These are phyloP conservation scores for Penicillium arizonense DNA, from an alignment of 495 filamentous ascomycete genomes.

Conservation along the genomic window DNA sequence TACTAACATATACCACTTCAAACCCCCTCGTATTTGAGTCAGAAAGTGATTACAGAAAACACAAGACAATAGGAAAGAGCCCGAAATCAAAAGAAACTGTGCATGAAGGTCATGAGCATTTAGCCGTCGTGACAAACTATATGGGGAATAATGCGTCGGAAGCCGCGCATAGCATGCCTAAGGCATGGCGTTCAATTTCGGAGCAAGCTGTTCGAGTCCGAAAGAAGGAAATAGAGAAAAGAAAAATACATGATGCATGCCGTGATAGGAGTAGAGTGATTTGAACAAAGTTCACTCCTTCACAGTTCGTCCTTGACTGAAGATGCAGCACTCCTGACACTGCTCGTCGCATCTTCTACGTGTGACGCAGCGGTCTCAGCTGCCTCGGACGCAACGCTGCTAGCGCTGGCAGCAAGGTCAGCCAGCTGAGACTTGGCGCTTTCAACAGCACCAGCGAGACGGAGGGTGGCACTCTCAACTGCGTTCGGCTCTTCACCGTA, in stretches of 20 bases:
- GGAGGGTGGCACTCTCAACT: slow-evolving; percentile 52
- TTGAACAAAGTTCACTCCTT: background rate
- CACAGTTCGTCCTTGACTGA: slow-evolving; percentile 58
- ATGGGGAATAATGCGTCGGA: slow-evolving; percentile 39
- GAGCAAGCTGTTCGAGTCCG: slow-evolving; percentile 8
- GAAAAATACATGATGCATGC: slow-evolving; percentile 10
- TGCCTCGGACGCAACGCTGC: slow-evolving; percentile 35
- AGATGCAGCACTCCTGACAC: slow-evolving; percentile 26
- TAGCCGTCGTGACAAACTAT: slow-evolving; percentile 37
- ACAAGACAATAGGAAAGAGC: slow-evolving; percentile 1
- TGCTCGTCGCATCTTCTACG: slow-evolving; percentile 39
- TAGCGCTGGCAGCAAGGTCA: slow-evolving; percentile 38
- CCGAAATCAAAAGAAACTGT: slow-evolving; percentile 17
- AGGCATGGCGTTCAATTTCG: slow-evolving; percentile 8
- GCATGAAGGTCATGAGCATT: slow-evolving; percentile 26
- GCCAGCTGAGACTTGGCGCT: slow-evolving; percentile 48
- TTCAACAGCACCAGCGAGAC: slow-evolving; percentile 45
- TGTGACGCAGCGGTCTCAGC: slow-evolving; percentile 47
- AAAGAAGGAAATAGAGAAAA: slow-evolving; percentile 10
- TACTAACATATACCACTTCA: slow-evolving; percentile 15
- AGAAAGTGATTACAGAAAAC: background rate
- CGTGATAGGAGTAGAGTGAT: background rate
- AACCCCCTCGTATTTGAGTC: background rate
- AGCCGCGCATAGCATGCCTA: slow-evolving; percentile 11
- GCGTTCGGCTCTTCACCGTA: slow-evolving; percentile 54